Base-by-base conservation (phyloP, 2,329 filamentous ascomycete genomes). In the Sclerotiophoma versabilis region DNA sequence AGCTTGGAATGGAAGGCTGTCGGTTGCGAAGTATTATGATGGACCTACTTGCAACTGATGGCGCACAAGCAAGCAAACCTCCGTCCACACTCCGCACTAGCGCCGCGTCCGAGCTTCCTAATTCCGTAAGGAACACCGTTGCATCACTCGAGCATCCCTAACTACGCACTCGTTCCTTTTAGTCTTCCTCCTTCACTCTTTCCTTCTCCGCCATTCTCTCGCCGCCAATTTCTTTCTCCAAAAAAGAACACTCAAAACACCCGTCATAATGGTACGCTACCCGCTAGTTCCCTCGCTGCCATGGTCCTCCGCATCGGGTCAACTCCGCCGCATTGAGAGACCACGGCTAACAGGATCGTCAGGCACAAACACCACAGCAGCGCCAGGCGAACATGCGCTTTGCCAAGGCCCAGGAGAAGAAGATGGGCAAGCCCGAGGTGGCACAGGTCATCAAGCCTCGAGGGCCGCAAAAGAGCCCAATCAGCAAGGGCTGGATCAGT, bases 351-450 rank as follows among this genome's bases (percentile, higher is more conserved):
- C 20, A 17, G 14, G 19, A 32, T 37, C 2, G 15, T 9, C 23
- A 92, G 90, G 89, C 87, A 66, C 90, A 93, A 87, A 95, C 91
- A 64, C 90, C 88, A 65, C 85, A 91, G 76, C 91, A 95, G 81
- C 88, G 91, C 75, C 86, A 86, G 71, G 87, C 88, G 60, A 95
- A 95, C 80, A 85, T 85, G 71, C 89, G 89, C 77, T 96, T 91
- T 77, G 87, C 83, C 64, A 88, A 88, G 74, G 82, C 84, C 48
- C 87, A 93, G 74, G 86, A 89, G 72, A 79, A 81, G 56, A 89
- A 87, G 72, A 89, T 89, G 75, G 91, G 91, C 77, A 92, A 91
- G 79, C 76, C 78, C 2, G 64, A 79, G 59, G 63, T 68, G 20
- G 68, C 72, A 8, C 66, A 76, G 44, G 80, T 81, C 69, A 85